Evolutionary conservation across 2,329 filamentous ascomycete species (phyloP).

Genomic region (Ustulina deusta): DNA sequence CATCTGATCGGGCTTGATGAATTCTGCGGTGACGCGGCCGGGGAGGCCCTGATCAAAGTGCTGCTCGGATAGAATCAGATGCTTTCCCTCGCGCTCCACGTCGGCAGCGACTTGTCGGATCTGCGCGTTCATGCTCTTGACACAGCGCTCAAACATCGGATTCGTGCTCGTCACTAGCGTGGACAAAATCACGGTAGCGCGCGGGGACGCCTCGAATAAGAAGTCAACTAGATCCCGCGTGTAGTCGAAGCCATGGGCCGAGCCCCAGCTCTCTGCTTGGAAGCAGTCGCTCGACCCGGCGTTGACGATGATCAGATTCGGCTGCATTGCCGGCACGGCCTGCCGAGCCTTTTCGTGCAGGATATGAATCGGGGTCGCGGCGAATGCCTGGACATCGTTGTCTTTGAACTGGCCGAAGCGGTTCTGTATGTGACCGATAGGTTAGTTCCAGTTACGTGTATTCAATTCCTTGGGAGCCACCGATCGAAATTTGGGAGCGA

Average conservation of each 20-base stretch:
- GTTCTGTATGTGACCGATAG: constrained; percentile 25
- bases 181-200: constrained; percentile 46
- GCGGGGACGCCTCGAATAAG: constrained; percentile 45
- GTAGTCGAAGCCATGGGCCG: constrained; percentile 43
- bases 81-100: constrained; percentile 44
- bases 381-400: constrained; percentile 49
- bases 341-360: constrained; percentile 44
- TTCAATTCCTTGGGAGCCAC: not conserved
- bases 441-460: constrained; percentile 5
- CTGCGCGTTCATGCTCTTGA: constrained; percentile 49
- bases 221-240: constrained; percentile 47
- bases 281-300: constrained; percentile 50
- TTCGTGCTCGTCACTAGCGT: constrained; percentile 47
- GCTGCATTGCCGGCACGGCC: constrained; percentile 45
- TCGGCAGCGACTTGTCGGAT: constrained; percentile 48
- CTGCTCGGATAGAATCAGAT: constrained; percentile 45
- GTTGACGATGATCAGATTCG: constrained; percentile 48
- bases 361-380: constrained; percentile 46
- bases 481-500: not conserved
- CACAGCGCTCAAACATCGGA: constrained; percentile 44
- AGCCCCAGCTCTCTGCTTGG: constrained; percentile 45
- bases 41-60: constrained; percentile 48
- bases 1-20: constrained; percentile 43
- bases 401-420: constrained; percentile 47
- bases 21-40: constrained; percentile 38